Evolutionary conservation across 2,329 filamentous ascomycete genomes (phyloP).

Genomic region (Sarocladium strictum): DNA sequence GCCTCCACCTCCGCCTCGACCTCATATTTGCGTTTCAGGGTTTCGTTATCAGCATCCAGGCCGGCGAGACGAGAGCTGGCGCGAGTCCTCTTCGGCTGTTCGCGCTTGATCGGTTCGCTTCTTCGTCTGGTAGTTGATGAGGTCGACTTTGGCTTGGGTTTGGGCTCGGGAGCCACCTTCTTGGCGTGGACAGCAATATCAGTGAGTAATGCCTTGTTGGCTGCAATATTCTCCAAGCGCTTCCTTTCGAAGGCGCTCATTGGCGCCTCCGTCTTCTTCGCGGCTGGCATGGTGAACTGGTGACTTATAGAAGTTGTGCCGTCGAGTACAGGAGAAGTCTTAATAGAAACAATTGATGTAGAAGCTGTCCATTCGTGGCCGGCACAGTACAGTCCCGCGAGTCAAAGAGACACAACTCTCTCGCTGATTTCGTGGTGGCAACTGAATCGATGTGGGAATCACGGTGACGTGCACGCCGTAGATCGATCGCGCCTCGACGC

Average conservation of each 20-base stretch:
- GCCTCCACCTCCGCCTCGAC: slow-evolving; percentile 40
- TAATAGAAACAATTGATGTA: too few species aligned
- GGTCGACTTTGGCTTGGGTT: slow-evolving; percentile 30
- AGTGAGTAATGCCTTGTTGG: slow-evolving; percentile 74
- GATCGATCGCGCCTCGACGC: slow-evolving; percentile 9
- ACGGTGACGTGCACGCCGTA: slow-evolving; percentile 8
- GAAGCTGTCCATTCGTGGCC: too few species aligned
- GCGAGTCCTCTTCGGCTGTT: slow-evolving; percentile 40
- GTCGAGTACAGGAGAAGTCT: too few species aligned
- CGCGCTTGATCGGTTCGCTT: slow-evolving; percentile 40
- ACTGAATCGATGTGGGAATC: slow-evolving; percentile 3
- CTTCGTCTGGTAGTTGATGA: slow-evolving; percentile 16
- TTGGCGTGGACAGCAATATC: slow-evolving; percentile 69
- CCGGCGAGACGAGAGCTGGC: slow-evolving; percentile 55
- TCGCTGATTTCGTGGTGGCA: not conserved
- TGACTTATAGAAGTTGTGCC: too few species aligned
- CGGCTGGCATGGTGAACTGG: slow-evolving; percentile 36
- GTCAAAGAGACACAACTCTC: too few species aligned
- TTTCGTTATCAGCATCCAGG: slow-evolving; percentile 40
- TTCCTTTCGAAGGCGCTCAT: slow-evolving; percentile 84
- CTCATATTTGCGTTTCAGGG: slow-evolving; percentile 43
- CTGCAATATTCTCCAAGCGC: slow-evolving; percentile 78
- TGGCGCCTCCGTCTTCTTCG: slow-evolving; percentile 32
- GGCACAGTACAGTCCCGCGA: too few species aligned
- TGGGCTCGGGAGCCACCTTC: slow-evolving; percentile 52